Percentiles rank a stretch among this genome's conserved stretches.
Conservation (phyloP, 2,329 filamentous ascomycete species). For the Alternaria incomplexa region DNA sequence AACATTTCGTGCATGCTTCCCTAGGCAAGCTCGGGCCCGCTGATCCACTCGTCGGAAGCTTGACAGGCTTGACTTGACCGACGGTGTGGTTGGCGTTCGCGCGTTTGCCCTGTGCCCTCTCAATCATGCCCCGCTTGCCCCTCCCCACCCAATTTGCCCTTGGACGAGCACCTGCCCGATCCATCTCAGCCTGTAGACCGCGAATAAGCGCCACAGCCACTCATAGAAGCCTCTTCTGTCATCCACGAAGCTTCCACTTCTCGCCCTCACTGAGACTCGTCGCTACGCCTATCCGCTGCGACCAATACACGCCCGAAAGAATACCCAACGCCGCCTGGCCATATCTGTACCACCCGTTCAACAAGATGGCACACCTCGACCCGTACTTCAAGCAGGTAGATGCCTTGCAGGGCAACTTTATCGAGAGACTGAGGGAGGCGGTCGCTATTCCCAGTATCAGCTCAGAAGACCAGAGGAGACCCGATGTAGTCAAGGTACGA, state of each 20-base stretch:
- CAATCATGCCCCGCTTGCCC: slow-evolving; percentile 30
- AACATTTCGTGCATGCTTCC: slow-evolving; percentile 1
- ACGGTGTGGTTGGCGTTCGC: not conserved
- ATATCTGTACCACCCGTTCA: slow-evolving; percentile 55
- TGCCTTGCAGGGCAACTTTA: slow-evolving; percentile 77
- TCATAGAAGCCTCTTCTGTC: not conserved
- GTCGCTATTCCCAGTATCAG: slow-evolving; percentile 97
- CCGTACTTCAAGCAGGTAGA: slow-evolving; percentile 94
- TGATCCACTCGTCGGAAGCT: slow-evolving; percentile 1
- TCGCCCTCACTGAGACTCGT: slow-evolving; percentile 11
- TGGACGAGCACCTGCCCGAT: slow-evolving; percentile 38
- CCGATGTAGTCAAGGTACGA: slow-evolving; percentile 80
- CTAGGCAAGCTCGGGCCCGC: not conserved
- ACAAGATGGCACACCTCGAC: slow-evolving; percentile 86
- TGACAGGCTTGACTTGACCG: slow-evolving; percentile 12
- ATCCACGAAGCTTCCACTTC: slow-evolving; percentile 20
- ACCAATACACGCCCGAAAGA: slow-evolving; percentile 26
- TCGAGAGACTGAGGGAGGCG: slow-evolving; percentile 86
- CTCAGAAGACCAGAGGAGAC: slow-evolving; percentile 84
- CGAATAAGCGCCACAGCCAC: slow-evolving; percentile 35
- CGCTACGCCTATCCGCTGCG: slow-evolving; percentile 13
- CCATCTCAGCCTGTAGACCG: slow-evolving; percentile 32
- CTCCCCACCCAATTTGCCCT: slow-evolving; percentile 18
- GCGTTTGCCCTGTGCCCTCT: slow-evolving; percentile 1
- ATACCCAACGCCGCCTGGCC: slow-evolving; percentile 49